phyloP scores from a whole-genome alignment of 371 early-diverging fungal genomes.

The Batkoa obscura region DNA sequence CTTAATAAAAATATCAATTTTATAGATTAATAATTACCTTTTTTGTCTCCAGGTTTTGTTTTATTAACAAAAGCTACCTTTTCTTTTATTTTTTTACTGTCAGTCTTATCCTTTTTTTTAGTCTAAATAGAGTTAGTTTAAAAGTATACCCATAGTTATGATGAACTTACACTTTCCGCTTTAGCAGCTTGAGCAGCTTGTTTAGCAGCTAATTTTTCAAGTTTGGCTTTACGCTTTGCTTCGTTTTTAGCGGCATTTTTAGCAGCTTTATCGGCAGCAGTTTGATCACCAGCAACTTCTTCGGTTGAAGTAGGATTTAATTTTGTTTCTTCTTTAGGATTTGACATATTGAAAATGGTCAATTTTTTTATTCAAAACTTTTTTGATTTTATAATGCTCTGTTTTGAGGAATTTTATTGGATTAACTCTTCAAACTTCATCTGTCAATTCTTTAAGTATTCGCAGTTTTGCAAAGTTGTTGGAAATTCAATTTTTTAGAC shows the following conservation, averaged over 20 bases:
- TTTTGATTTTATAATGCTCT: too few species aligned
- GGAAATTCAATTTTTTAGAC: too few species aligned
- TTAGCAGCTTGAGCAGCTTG: constrained; percentile 37
- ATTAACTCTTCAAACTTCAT: too few species aligned
- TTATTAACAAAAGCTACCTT: constrained; percentile 44
- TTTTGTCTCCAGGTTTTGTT: constrained; percentile 83
- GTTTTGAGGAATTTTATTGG: too few species aligned
- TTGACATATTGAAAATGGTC: not conserved
- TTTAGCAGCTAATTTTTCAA: constrained; percentile 87
- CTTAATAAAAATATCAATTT: constrained; percentile 9
- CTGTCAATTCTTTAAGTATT: too few species aligned
- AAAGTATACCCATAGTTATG: not conserved
- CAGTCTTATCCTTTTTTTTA: constrained; percentile 36
- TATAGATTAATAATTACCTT: constrained; percentile 21
- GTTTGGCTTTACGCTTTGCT: constrained; percentile 76
- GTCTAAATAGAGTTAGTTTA: not conserved
- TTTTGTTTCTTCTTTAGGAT: not conserved
- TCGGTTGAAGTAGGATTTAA: not conserved
- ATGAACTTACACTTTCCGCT: not conserved
- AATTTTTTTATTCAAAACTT: too few species aligned
- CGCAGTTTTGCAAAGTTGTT: too few species aligned
- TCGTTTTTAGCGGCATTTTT: constrained; percentile 74
- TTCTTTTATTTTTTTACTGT: constrained; percentile 24
- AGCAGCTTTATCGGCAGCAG: not conserved
- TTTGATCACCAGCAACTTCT: not conserved